Base-by-base conservation (phyloP, 176 grass and related monocot genomes). In the Rhynchospora breviuscula region DNA sequence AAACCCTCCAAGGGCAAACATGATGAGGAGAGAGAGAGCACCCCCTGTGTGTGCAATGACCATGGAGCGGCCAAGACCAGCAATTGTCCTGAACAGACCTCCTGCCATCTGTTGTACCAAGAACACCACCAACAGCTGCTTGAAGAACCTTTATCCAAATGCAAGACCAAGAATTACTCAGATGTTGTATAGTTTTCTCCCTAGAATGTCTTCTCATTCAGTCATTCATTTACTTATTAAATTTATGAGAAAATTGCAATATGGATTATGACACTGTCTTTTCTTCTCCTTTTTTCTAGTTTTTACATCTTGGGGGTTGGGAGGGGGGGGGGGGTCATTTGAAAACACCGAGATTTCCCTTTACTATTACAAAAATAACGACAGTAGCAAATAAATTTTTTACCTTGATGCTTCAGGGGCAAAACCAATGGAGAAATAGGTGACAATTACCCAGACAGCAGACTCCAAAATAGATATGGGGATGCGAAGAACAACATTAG, bases 1-100 rank as follows among this genome's bases (percentile, higher is more conserved):
- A 91, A 99, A 99, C 7, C 96, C 96, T 85, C 89, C 96, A 81
- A 99, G 93, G 83, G 87, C 84, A 85, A 99, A 95, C 75, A 99
- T 92, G 26, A 90, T 18, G 84, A 95, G 96, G 79, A 99, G 82
- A 85, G 84, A 90, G 10, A 99, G 87, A 62, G 93, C 96, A 77
- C 96, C 96, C 63, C 91, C 96, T n/a, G 96, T 95, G 68, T 89
- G 85, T 85, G 96, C 86, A 86, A 99, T 91, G 66, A 95, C 94
- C 96, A 93, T 95, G 65, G 93, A 92, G 74, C 96, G 92, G 64
- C 91, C 94, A 70, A 99, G 52, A 76, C 91, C 96, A 7, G 96
- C 93, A 25, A 83, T 88, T 80, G 88, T 85, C 89, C 96, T 95
- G 88, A 99, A 95, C 70, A 99, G 87, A 17, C 85, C 96, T 45